Evolutionary conservation across 805 yeast species (phyloP), one percentile per base, ranked within the genome.

Genomic region (Yarrowia keelungensis): DNA sequence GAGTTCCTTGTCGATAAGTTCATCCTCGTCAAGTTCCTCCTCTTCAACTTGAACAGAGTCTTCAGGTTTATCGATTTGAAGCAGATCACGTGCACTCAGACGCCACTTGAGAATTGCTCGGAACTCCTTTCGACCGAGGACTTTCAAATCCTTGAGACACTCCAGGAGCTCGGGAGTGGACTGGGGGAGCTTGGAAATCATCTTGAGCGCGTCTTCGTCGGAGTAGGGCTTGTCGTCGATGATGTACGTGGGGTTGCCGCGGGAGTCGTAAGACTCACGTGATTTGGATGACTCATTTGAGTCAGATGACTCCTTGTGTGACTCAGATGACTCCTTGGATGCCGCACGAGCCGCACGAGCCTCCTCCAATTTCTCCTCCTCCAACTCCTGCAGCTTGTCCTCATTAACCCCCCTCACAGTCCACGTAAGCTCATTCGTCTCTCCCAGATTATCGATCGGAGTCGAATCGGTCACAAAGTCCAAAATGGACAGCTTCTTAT

Each of bases 71-170:
- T 87, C 87, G 10, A 93, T 77, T 11, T 90, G 96, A 50, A 95
- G 81, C 36, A 87, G 78, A 39, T 86, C 90, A 75, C 99, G 86
- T 0, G 97, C 94, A 67, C 88, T 87, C 73, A 89, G 86, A 80
- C 99, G 88, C 91, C 98, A 95, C 78, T 86, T 90, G 70, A 95
- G 81, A 67, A 95, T 84, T 76, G 82, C 79, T 75, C 94, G 89
- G 81, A 95, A 95, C 78, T 95, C 99, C 75, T 92, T 94, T 78
- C 87, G 92, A 73, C 99, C 99, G 68, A 95, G 83, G 7, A 94
- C 98, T 77, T 91, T 92, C 77, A 95, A 84, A 84, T 95, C 99
- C 76, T 89, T 90, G 74, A 94, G 82, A 77, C 97, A 92, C 73
- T 89, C 92, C 56, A 87, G 77, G 64, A 95, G 83, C 76, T 94